Conservation (phyloP, 495 filamentous ascomycete species). For the Tuber borchii region DNA sequence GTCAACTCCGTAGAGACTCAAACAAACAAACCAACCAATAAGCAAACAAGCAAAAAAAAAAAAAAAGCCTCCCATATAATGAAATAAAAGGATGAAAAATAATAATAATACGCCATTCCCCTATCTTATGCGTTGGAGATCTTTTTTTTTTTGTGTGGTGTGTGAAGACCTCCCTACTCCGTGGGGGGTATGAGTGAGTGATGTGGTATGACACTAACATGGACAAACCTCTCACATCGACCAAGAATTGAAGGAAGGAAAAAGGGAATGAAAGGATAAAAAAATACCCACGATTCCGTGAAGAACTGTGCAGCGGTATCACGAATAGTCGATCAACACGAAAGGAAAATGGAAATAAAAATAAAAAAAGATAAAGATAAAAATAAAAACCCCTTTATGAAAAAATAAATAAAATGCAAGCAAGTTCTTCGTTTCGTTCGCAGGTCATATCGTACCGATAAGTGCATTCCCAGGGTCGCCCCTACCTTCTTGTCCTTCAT, state of each 20-base stretch:
- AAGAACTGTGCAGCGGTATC: not conserved
- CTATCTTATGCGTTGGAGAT: not conserved
- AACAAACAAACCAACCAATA: not conserved
- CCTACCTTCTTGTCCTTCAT: not conserved
- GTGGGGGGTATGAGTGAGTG: not conserved
- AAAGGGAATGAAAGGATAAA: not conserved
- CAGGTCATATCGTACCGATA: not conserved
- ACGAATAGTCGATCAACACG: not conserved
- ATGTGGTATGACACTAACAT: not conserved
- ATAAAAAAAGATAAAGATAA: not conserved
- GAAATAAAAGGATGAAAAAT: not conserved
- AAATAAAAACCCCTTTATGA: not conserved
- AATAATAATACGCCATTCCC: not conserved
- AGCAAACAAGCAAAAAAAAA: not conserved
- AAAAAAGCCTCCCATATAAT: not conserved
- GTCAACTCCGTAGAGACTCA: slow-evolving; percentile 1
- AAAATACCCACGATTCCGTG: not conserved
- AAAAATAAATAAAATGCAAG: not conserved
- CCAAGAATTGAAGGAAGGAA: not conserved
- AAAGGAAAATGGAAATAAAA: not conserved
- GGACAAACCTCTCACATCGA: not conserved
- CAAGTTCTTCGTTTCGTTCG: not conserved
- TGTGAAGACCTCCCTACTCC: not conserved
- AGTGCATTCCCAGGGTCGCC: not conserved
- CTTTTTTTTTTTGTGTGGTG: not conserved